Evolutionary conservation across 129 eudicot genomes (phyloP).

Genomic region (Centaurea solstitialis): DNA sequence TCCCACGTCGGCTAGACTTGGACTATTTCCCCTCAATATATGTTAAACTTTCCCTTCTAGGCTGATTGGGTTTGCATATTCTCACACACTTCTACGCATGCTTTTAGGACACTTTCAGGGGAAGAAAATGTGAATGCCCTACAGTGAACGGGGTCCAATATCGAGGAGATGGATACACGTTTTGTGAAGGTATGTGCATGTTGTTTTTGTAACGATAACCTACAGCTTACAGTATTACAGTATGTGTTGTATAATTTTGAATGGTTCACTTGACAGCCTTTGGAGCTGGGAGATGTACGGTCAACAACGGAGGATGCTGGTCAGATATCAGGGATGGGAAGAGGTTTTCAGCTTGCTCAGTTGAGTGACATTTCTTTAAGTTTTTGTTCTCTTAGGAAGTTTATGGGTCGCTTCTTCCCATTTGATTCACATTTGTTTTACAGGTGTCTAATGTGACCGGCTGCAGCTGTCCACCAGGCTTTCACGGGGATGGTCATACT

Average conservation of each 20-base stretch:
- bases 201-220: neutral
- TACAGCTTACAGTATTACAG: neutral
- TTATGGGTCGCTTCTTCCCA: neutral
- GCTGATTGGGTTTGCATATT: neutral
- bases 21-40: neutral
- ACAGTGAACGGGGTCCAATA: slow-evolving; percentile 75
- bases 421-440: slow-evolving; percentile 1
- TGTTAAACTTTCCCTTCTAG: neutral
- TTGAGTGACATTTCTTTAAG: slow-evolving; percentile 30
- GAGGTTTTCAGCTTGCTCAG: slow-evolving; percentile 79
- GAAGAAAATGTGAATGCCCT: slow-evolving; percentile 94
- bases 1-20: neutral
- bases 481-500: slow-evolving; percentile 74
- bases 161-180: slow-evolving; percentile 85
- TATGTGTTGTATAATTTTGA: neutral
- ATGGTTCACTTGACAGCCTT: slow-evolving; percentile 51
- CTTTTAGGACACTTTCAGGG: slow-evolving; percentile 86
- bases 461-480: slow-evolving; percentile 85
- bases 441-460: slow-evolving; percentile 71
- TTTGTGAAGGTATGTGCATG: slow-evolving; percentile 63
- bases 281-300: slow-evolving; percentile 87
- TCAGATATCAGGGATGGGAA: slow-evolving; percentile 61
- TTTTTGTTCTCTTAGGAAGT: neutral
- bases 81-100: neutral
- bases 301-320: slow-evolving; percentile 95